Percentiles rank a stretch among this genome's conserved stretches.
These are phyloP conservation scores for Gynochthodes officinalis DNA, from an alignment of 257 asterid genomes.

Conservation along the genomic window DNA sequence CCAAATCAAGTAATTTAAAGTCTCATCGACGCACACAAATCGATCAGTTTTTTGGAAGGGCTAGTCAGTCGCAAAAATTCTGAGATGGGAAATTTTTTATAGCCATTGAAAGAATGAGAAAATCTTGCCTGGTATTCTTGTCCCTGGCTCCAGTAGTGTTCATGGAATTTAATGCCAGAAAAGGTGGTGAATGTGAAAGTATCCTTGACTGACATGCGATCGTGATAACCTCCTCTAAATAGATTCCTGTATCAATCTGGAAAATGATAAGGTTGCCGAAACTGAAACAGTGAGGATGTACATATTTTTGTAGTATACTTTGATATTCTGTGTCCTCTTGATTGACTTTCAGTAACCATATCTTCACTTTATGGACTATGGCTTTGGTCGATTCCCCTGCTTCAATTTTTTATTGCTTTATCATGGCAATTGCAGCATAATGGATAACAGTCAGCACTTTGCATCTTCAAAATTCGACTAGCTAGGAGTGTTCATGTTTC, in stretches of 20 bases:
- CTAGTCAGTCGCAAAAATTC: slow-evolving; percentile 28
- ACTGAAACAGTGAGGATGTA: too few species aligned
- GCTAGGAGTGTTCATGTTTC: too few species aligned
- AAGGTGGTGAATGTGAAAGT: neutral
- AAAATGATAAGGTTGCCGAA: too few species aligned
- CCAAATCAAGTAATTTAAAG: slow-evolving; percentile 42
- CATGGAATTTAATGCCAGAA: neutral
- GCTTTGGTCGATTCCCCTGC: neutral
- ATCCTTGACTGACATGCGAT: neutral
- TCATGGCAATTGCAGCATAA: neutral
- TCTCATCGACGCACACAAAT: slow-evolving; percentile 66
- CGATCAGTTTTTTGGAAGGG: slow-evolving; percentile 76
- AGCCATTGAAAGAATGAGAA: neutral
- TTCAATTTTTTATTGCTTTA: neutral
- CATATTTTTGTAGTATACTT: too few species aligned
- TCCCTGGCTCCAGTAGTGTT: neutral
- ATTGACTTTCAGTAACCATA: too few species aligned
- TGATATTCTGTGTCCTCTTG: too few species aligned
- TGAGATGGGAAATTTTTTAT: neutral
- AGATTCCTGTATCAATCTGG: too few species aligned
- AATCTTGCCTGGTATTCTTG: neutral
- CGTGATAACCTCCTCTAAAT: too few species aligned
- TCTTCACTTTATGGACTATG: neutral
- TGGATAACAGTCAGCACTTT: neutral
- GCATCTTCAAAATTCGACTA: too few species aligned